Evolutionary conservation across 129 eudicot species (phyloP).

Genomic region (Tanacetum coccineum): DNA sequence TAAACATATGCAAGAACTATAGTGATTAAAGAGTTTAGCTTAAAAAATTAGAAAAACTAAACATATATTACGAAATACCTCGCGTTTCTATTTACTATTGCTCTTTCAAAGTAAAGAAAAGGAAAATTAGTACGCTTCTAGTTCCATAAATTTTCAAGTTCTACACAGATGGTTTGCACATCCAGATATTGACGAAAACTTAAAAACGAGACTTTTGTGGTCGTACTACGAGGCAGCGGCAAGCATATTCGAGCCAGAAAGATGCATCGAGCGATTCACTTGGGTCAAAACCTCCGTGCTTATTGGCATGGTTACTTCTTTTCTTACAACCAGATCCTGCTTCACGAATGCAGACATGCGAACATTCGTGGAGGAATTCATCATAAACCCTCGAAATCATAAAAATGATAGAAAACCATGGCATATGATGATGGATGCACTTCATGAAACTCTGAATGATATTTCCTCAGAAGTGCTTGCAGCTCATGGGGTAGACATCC

Average conservation of each 20-base stretch:
- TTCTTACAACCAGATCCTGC: background rate
- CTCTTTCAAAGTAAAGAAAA: too few species aligned
- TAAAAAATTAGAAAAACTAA: too few species aligned
- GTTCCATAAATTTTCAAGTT: background rate
- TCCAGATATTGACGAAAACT: background rate
- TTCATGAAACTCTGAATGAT: background rate
- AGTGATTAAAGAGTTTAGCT: too few species aligned
- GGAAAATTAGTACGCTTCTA: background rate
- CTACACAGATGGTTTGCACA: slow-evolving; percentile 5
- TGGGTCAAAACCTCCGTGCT: slow-evolving; percentile 1
- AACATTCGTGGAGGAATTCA: background rate
- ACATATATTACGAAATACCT: too few species aligned
- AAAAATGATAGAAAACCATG: background rate
- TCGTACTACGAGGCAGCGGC: slow-evolving; percentile 5
- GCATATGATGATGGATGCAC: background rate
- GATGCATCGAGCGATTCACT: background rate
- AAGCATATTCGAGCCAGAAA: slow-evolving; percentile 5
- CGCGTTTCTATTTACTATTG: too few species aligned
- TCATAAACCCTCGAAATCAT: background rate
- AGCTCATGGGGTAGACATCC: slow-evolving; percentile 3
- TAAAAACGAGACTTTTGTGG: background rate
- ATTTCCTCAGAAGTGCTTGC: background rate
- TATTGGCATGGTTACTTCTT: background rate
- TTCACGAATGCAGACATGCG: background rate
- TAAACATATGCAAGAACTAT: too few species aligned